A percentile compares a stretch with the other conserved stretches of the same genome.
Evolutionary conservation across 2,329 filamentous ascomycete genomes (phyloP).

Genomic region (Beauveria sp.): DNA sequence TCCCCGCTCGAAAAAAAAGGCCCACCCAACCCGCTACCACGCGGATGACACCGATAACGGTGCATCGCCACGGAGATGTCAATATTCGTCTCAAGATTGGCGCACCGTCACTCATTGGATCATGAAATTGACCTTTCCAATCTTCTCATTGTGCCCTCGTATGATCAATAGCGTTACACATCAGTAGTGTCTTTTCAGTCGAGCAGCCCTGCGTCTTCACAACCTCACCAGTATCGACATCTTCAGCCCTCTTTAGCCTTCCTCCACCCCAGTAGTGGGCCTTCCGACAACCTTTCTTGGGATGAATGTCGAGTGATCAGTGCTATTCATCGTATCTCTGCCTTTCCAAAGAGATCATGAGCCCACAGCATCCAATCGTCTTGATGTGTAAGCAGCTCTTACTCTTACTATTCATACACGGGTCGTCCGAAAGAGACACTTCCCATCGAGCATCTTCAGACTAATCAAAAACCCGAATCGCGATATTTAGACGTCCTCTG

Average conservation of each 20-base stretch:
- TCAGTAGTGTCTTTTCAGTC: no score
- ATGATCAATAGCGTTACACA: neutral
- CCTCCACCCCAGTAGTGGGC: no score
- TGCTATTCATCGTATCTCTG: neutral
- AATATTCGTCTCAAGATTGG: neutral
- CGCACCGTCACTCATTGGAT: neutral
- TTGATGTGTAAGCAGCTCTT: neutral
- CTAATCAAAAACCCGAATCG: neutral
- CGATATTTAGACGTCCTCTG: neutral
- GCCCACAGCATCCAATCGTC: neutral
- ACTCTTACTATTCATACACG: neutral
- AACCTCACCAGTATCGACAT: neutral
- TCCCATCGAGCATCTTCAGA: neutral
- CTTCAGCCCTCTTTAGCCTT: neutral
- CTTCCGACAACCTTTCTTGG: no score
- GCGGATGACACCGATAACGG: conserved; percentile 3
- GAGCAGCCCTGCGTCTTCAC: neutral
- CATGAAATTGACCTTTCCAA: no score
- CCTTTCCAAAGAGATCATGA: neutral
- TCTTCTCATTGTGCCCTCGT: neutral
- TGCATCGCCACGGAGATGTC: neutral
- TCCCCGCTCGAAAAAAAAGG: neutral
- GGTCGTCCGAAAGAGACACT: neutral
- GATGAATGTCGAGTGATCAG: no score
- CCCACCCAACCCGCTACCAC: neutral